Base-by-base conservation (phyloP, 1,284 basidiomycete genomes). In the Puccinia hordei region DNA sequence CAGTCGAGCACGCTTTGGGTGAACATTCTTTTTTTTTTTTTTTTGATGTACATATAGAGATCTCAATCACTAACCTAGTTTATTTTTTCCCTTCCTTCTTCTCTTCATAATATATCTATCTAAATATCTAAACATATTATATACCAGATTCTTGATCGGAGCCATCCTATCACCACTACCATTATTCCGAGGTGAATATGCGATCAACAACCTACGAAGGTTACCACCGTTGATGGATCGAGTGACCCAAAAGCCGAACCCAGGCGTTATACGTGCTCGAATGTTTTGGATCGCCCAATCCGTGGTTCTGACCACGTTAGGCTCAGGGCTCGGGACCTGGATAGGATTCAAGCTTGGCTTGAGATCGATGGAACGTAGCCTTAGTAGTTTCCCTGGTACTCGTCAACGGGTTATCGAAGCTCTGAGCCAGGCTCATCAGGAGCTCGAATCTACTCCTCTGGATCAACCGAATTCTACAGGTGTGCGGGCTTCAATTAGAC, bases 301-400 rank as follows among this genome's bases (percentile, higher is more conserved):
- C 5, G 65, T 78, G 9, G 17, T 44, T 9, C 27, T 78, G 4
- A 78, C 76, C 24, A 78, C 76, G 13, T 12, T 78, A 1, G 76
- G 76, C 17, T 69, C 65, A 17, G 76, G 63, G 12, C n/a, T 78
- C 4, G 76, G 76, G 33, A 53, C 76, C 53, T 78, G 76, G 76
- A 17, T 69, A 13, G 76, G 76, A 41, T 78, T 78, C 65, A 49
- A 53, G 33, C 51, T 71, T 10, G 76, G 76, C 9, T 33, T 78
- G 24, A 24, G 57, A 44, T 38, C 41, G 10, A 61, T 75, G 73
- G 73, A 75, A 30, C 35, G 41, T 3, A 30, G 22, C 15, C 30
- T 75, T 4, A 33, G 24, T 27, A 22, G n/a, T n/a, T 24, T 65
- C 27, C 73, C 73, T 17, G 73, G 73, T 24, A 24, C 35, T 8